A percentile compares a stretch with the other conserved stretches of the same genome.
Evolutionary conservation across 352 stramenopile species (phyloP).

Genomic region (Pythium oligandrum): DNA sequence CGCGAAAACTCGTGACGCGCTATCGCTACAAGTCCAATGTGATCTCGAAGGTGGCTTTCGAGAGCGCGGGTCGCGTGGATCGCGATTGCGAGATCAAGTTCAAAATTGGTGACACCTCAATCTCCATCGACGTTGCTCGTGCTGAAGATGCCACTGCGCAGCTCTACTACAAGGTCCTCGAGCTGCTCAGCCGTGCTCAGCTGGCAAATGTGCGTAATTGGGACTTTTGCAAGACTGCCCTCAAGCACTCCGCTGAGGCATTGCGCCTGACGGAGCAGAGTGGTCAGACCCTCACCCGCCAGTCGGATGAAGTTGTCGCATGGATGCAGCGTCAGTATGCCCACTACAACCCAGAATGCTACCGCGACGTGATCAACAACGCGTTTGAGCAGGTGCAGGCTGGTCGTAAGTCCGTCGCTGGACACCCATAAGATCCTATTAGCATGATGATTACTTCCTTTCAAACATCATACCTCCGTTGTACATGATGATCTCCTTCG

Average conservation of each 20-base stretch:
- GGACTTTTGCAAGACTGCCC: slow-evolving; percentile 23
- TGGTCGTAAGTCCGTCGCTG: background rate
- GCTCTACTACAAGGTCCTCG: slow-evolving; percentile 37
- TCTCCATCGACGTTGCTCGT: slow-evolving; percentile 29
- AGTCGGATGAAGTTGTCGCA: background rate
- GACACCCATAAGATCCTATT: no score
- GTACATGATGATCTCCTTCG: no score
- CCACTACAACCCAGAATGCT: slow-evolving; percentile 1
- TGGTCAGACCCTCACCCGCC: slow-evolving; percentile 23
- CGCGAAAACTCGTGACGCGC: slow-evolving; percentile 24
- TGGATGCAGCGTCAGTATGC: slow-evolving; percentile 3
- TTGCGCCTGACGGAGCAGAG: slow-evolving; percentile 29
- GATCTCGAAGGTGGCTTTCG: slow-evolving; percentile 28
- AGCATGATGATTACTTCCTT: no score
- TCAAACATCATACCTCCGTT: no score
- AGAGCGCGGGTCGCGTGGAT: slow-evolving; percentile 40
- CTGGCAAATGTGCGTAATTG: slow-evolving; percentile 29
- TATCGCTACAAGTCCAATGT: slow-evolving; percentile 27
- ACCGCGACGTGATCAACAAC: slow-evolving; percentile 2
- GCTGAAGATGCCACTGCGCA: slow-evolving; percentile 24
- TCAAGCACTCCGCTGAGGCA: slow-evolving; percentile 24
- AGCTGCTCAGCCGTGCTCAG: slow-evolving; percentile 28
- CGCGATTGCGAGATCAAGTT: slow-evolving; percentile 47
- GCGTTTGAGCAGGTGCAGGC: slow-evolving; percentile 3
- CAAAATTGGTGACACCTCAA: slow-evolving; percentile 14